Base-by-base conservation (phyloP, 768 basidiomycete genomes). In the Suillus brevipes region DNA sequence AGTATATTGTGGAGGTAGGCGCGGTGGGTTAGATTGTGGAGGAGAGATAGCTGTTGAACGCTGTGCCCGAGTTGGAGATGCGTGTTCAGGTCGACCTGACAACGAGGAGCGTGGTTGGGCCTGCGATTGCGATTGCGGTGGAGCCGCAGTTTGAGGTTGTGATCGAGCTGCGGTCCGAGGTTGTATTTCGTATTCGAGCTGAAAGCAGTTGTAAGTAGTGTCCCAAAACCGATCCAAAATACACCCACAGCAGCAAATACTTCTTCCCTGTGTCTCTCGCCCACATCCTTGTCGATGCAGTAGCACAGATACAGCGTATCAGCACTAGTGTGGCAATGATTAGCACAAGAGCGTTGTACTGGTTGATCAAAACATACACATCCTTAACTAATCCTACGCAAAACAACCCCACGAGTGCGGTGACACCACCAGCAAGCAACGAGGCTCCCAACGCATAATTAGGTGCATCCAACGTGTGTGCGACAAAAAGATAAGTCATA, bases 401-500 rank as follows among this genome's bases (percentile, higher is more conserved):
- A 70, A 94, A 95, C 74, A 91, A 72, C 1, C 92, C 90, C 38
- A 94, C 92, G 25, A 95, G 79, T 6, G 90, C 91, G 0, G 92
- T 92, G 20, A 93, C 87, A 12, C 85, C 87, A 4, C 89, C 94
- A 28, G 90, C 90, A 4, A 96, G 79, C 18, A 96, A 68, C 1
- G 91, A 87, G 25, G 91, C 90, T 14, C 88, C 83, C 9, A 95
- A 80, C 0, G 94, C 92, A 69, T 90, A 84, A 55, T 87, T 75
- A 0, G 93, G 92, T 31, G 88, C 86, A 20, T 75, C 73, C 25
- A 94, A 77, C 0, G 90, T 89, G 76, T 94, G 92, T 2, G 93
- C 90, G n/a, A 94, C 91, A 69, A 96, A 92, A 23, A 98, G 77
- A 75, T 97, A 97, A 6, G 94, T 91, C 43, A 85, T 78, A 36